Base-by-base conservation (phyloP, 768 basidiomycete genomes). In the Kondoa subrosea region DNA sequence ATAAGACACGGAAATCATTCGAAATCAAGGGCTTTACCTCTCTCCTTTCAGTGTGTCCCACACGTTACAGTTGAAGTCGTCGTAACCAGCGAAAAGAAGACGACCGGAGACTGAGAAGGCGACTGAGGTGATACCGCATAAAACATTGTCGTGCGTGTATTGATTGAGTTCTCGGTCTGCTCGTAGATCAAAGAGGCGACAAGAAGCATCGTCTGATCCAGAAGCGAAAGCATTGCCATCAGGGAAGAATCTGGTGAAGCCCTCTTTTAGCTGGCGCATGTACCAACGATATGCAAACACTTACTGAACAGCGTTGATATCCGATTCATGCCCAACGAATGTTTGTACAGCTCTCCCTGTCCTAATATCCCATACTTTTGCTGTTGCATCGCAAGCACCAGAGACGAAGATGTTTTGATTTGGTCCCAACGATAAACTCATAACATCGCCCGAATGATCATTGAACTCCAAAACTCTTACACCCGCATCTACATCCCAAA, bases 31-130 rank as follows among this genome's bases (percentile, higher is more conserved):
- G 15, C 56, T 56, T 25, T 31, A 59, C 58, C 30, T 31, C 78
- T 97, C 93, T 66, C 95, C 95, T 78, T 93, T 95, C 75, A 99
- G 82, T 31, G 92, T 96, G 77, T 99, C 93, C 93, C 93, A 99
- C 64, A 97, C 93, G 76, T 99, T 99, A 81, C 91, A 92, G 72
- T 95, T 97, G 89, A 95, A 97, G 76, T 99, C 93, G 78, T 99
- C 93, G 77, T 99, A 99, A 56, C 93, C 93, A 71, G 95, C 93
- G 73, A 99, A 99, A 50, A 99, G 82, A 73, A 99, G 89, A 69
- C 93, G 88, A 40, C 93, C 93, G 30, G 92, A 96, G 73, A 90
- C 89, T 2, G 93, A 97, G 81, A 99, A 99, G 16, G 91, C 93
- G 72, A 99, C 95, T 2, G 92, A 96, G 16, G 93, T 99, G 78